Base-by-base conservation (phyloP, 2,329 filamentous ascomycete genomes). In the Penicillium sp. region DNA sequence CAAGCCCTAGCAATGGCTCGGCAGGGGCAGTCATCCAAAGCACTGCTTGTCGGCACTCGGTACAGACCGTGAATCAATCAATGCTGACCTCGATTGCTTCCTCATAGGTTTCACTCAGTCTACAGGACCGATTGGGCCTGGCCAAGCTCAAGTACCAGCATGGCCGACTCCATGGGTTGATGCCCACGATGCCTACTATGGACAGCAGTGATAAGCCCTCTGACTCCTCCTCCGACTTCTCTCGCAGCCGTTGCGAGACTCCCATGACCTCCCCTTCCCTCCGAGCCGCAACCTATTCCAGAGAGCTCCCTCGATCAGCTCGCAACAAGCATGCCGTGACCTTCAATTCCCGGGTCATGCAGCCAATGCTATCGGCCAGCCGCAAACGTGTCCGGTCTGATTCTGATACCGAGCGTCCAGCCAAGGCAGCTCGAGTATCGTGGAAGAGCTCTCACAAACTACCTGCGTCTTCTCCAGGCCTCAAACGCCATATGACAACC, bases 111-210 rank as follows among this genome's bases (percentile, higher is more conserved):
- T 95, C 93, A 71, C 86, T 94, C 76, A 91, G 91, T 73, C 84
- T 99, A 59, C 93, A 98, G 81, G 93, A 96, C 82, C 92, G 94
- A 66, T 88, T 99, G 63, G 94, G 95, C 62, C 88, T 98, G 67
- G 95, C 95, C 76, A 95, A 96, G 79, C 95, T 97, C 86, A 98
- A 98, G 82, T 93, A 95, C 69, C 93, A 96, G 80, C 91, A 96
- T 81, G 93, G 93, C 76, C 96, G 93, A 89, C 91, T 97, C 79
- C 91, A 95, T 78, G 86, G 96, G 17, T 62, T 74, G 54, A 76
- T 91, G 85, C 94, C 75, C 87, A 93, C 75, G 53, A 76, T 91
- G 85, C 94, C 75, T 87, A 93, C 75, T 87, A 94, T 75, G 87
- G 90, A 80, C 86, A 89, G 70, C 91, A 89, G 88, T 73, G 92